Percentiles rank a stretch among this genome's conserved stretches.
Conservation (phyloP, 2,329 filamentous ascomycete genomes). For the Epichloe festucae region DNA sequence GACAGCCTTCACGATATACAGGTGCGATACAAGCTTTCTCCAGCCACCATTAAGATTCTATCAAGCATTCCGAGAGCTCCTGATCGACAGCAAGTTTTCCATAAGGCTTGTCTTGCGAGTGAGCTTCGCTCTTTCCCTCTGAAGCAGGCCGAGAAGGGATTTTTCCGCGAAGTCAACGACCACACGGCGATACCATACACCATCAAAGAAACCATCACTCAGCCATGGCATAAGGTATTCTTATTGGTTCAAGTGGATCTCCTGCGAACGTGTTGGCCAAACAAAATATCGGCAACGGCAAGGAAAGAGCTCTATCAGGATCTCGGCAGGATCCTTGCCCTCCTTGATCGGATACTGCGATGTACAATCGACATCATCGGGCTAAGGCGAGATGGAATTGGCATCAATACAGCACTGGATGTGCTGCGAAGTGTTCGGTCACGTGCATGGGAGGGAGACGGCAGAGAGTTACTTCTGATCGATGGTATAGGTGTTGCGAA, state of each 20-base stretch:
- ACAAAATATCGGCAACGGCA: constrained; percentile 25
- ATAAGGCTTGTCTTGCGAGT: constrained; percentile 23
- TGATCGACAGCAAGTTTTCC: constrained; percentile 21
- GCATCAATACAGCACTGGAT: constrained; percentile 58
- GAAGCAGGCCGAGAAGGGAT: constrained; percentile 19
- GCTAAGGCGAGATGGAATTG: constrained; percentile 44
- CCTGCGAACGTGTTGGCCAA: constrained; percentile 47
- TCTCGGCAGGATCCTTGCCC: constrained; percentile 17
- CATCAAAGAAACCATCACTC: constrained; percentile 30
- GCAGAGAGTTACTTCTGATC: constrained; percentile 72
- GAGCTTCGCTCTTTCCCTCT: constrained; percentile 26
- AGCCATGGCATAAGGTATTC: constrained; percentile 60
- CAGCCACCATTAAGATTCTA: constrained; percentile 19
- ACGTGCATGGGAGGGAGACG: constrained; percentile 67
- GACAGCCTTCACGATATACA: constrained; percentile 16
- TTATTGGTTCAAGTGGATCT: constrained; percentile 63
- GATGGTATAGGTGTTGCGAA: constrained; percentile 62
- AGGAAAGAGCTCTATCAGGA: constrained; percentile 22
- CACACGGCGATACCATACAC: constrained; percentile 25
- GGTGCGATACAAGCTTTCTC: constrained; percentile 21
- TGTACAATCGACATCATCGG: constrained; percentile 27
- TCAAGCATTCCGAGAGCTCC: constrained; percentile 14
- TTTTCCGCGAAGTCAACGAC: constrained; percentile 27
- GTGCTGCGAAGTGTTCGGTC: constrained; percentile 66
- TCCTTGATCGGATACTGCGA: constrained; percentile 22